A percentile compares a stretch with the other conserved stretches of the same genome.
Evolutionary conservation across 108 stramenopile species (phyloP).

Genomic region (Nitzschia sp.): DNA sequence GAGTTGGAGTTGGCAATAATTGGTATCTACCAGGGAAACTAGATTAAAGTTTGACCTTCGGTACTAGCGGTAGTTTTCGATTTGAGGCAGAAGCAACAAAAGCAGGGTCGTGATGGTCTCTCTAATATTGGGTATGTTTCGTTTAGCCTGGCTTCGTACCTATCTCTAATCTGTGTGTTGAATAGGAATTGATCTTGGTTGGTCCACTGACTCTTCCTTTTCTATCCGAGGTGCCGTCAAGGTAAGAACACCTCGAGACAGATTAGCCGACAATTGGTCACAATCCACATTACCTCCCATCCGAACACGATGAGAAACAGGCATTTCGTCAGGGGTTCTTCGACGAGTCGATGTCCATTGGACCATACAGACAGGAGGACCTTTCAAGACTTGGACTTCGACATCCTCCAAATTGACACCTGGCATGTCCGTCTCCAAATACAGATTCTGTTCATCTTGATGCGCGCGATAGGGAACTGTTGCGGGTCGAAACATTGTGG

Average conservation of each 20-base stretch:
- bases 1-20: no score
- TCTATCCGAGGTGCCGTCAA: slow-evolving; percentile 23
- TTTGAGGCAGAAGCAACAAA: no score
- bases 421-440: slow-evolving; percentile 18
- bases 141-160: no score
- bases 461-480: slow-evolving; percentile 1
- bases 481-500: no score
- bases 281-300: slow-evolving; percentile 27
- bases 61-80: no score
- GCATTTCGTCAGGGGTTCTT: not conserved
- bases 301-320: slow-evolving; percentile 9
- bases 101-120: no score
- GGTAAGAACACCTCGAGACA: slow-evolving; percentile 11
- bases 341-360: slow-evolving; percentile 22
- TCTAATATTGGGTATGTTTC: no score
- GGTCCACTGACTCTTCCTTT: not conserved
- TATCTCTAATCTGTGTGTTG: not conserved
- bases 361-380: slow-evolving; percentile 15
- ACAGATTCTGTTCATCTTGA: slow-evolving; percentile 14
- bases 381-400: slow-evolving; percentile 6
- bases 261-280: slow-evolving; percentile 15
- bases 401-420: slow-evolving; percentile 19
- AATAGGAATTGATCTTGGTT: slow-evolving; percentile 14
- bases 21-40: no score
- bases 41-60: no score